Conservation (phyloP, 2,329 filamentous ascomycete genomes). For the Penicillium olsonii region DNA sequence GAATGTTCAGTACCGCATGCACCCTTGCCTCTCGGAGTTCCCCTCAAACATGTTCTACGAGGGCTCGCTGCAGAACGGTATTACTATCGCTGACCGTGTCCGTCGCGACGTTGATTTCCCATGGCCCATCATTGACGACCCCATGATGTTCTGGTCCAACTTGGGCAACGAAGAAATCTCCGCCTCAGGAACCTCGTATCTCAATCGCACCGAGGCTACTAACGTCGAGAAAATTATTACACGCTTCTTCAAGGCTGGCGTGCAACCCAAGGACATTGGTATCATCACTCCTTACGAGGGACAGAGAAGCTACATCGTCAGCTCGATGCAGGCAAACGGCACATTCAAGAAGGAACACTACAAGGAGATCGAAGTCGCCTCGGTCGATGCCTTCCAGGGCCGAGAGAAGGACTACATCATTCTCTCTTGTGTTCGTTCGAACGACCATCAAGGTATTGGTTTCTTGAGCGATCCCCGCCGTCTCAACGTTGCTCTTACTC, state of each 20-base stretch:
- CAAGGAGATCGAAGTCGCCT: slow-evolving; percentile 97
- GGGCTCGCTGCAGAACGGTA: slow-evolving; percentile 92
- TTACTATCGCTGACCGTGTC: slow-evolving; percentile 84
- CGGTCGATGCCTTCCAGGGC: slow-evolving; percentile 97
- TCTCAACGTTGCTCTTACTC: slow-evolving; percentile 93
- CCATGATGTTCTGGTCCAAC: slow-evolving; percentile 99
- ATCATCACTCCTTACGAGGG: slow-evolving; percentile 99
- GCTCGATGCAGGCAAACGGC: slow-evolving; percentile 97
- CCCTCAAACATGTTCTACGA: slow-evolving; percentile 99
- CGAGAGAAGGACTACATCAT: slow-evolving; percentile 99
- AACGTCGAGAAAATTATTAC: slow-evolving; percentile 99
- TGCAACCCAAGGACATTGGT: slow-evolving; percentile 90
- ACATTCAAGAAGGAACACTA: slow-evolving; percentile 98
- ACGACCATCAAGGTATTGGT: slow-evolving; percentile 98
- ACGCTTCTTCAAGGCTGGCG: slow-evolving; percentile 96
- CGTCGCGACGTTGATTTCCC: slow-evolving; percentile 95
- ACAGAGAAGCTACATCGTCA: slow-evolving; percentile 96
- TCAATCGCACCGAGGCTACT: slow-evolving; percentile 94
- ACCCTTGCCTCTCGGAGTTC: slow-evolving; percentile 94
- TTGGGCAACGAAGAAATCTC: slow-evolving; percentile 97
- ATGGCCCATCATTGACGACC: slow-evolving; percentile 89
- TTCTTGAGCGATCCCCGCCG: slow-evolving; percentile 97
- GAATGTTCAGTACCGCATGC: slow-evolving; percentile 98
- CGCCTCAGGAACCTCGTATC: slow-evolving; percentile 93
- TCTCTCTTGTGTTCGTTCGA: slow-evolving; percentile 94